These are phyloP conservation scores for Fusarium fracticaudum DNA, from an alignment of 2,329 filamentous ascomycete species.

Conservation along the genomic window DNA sequence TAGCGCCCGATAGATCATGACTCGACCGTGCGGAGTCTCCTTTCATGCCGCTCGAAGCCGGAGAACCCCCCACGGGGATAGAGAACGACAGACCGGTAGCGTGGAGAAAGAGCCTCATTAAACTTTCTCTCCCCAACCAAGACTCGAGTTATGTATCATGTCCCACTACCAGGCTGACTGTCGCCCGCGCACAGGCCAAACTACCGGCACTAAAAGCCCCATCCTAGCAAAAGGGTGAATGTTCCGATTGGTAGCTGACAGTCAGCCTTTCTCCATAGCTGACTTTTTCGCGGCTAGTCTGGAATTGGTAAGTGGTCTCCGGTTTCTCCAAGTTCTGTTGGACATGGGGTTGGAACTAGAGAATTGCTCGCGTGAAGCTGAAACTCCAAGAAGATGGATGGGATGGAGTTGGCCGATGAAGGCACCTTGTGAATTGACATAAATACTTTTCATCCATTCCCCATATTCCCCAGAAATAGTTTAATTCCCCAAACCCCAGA, in stretches of 20 bases:
- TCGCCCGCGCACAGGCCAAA: slow-evolving; percentile 3
- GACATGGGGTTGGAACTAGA: neutral
- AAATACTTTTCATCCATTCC: slow-evolving; percentile 8
- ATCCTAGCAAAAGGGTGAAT: neutral
- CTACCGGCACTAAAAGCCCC: neutral
- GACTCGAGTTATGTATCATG: neutral
- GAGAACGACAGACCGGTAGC: neutral
- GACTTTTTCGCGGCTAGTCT: neutral
- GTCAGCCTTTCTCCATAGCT: neutral
- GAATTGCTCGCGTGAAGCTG: neutral
- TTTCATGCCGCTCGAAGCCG: neutral
- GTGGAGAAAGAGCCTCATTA: slow-evolving; percentile 7
- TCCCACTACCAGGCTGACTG: slow-evolving; percentile 9
- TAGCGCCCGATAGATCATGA: neutral
- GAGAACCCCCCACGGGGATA: slow-evolving; percentile 2
- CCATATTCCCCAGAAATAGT: slow-evolving; percentile 11
- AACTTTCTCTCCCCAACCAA: neutral
- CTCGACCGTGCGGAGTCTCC: neutral
- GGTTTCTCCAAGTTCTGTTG: neutral
- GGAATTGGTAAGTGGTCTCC: neutral
- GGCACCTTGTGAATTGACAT: neutral
- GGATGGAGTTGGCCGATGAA: neutral
- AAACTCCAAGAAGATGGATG: neutral
- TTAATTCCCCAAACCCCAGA: neutral
- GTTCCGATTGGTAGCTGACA: slow-evolving; percentile 6